Evolutionary conservation across 192 early-diverging fungal species (phyloP).

Genomic region (Rhizophagus sp.): DNA sequence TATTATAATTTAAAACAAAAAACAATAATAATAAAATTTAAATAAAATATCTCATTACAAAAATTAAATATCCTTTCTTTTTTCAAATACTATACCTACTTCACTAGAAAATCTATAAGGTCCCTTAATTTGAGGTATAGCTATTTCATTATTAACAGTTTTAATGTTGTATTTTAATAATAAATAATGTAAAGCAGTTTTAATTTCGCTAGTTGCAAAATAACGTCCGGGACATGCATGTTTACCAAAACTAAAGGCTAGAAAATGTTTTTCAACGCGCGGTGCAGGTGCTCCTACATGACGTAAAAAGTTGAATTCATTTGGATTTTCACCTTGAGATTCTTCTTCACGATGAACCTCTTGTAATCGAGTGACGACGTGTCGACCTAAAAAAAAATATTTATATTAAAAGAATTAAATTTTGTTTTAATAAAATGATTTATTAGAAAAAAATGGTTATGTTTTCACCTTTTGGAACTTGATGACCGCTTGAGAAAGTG

Average conservation of each 20-base stretch:
- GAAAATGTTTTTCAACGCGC: background rate
- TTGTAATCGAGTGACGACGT: background rate
- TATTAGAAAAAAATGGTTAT: background rate
- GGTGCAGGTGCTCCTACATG: background rate
- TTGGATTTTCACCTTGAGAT: background rate
- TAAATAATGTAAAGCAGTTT: background rate
- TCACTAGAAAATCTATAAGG: background rate
- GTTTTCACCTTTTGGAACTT: slow-evolving; percentile 3
- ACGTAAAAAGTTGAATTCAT: background rate
- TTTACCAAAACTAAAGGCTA: background rate
- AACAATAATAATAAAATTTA: too few species aligned
- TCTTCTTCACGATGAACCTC: background rate
- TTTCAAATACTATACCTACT: background rate
- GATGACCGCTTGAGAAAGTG: slow-evolving; percentile 6
- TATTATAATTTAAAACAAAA: too few species aligned
- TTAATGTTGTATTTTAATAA: slow-evolving; percentile 15
- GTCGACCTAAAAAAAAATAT: background rate
- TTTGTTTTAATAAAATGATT: background rate
- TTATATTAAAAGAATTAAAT: too few species aligned
- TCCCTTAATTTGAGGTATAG: background rate
- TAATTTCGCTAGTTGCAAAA: background rate
- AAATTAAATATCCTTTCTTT: background rate
- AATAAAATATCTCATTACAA: too few species aligned
- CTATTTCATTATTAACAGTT: background rate
- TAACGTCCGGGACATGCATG: slow-evolving; percentile 16